Evolutionary conservation across 352 stramenopile species (phyloP).

Genomic region (Pythium aristosporum): DNA sequence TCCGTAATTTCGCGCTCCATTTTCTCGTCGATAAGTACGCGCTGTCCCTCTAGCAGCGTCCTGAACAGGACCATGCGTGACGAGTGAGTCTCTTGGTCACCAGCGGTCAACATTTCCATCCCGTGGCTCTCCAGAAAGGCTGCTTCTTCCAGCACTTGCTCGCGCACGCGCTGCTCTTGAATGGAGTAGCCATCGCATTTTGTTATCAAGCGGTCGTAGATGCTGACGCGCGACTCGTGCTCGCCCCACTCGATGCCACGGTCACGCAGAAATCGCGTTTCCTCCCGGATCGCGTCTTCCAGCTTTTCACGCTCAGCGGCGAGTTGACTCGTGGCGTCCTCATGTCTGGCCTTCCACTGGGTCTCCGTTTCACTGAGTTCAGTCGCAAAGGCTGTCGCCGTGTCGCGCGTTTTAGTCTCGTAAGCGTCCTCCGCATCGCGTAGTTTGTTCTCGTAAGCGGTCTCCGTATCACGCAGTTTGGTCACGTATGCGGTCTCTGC

Average conservation of each 20-base stretch:
- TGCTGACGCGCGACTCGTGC: neutral
- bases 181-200: neutral
- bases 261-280: constrained; percentile 8
- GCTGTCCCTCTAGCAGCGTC: constrained; percentile 45
- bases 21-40: constrained; percentile 57
- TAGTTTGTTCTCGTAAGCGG: neutral
- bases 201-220: constrained; percentile 10
- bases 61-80: constrained; percentile 44
- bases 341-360: neutral
- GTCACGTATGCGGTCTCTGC: neutral
- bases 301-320: neutral
- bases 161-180: neutral
- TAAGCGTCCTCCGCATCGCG: neutral
- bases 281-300: neutral
- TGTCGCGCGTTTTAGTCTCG: neutral
- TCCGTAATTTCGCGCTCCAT: constrained; percentile 46
- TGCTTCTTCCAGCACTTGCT: constrained; percentile 9
- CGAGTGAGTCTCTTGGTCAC: neutral
- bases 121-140: constrained; percentile 16
- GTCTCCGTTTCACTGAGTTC: neutral
- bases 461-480: neutral
- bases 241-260: constrained; percentile 10
- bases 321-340: neutral
- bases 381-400: neutral
- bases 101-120: constrained; percentile 4